These are phyloP conservation scores for Helichrysum umbraculigerum DNA, from an alignment of 129 eudicot species.

Conservation along the genomic window DNA sequence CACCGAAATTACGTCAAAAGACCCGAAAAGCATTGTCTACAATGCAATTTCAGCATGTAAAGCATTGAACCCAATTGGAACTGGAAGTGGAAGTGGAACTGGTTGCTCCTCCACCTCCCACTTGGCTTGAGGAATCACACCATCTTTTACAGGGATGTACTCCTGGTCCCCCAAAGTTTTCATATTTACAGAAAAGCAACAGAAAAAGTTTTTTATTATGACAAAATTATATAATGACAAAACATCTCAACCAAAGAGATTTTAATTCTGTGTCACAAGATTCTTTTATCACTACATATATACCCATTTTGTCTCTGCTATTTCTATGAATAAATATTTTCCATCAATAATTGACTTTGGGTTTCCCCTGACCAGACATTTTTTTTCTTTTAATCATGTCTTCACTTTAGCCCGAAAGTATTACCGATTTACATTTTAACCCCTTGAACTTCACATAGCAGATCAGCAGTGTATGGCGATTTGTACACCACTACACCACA, in stretches of 20 bases:
- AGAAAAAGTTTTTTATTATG: conserved; percentile 14
- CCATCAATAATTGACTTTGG: conserved; percentile 17
- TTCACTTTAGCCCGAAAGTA: background rate
- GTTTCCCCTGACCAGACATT: conserved; percentile 26
- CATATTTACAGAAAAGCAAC: conserved; percentile 21
- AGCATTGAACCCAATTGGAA: conserved; percentile 54
- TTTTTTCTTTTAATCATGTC: background rate
- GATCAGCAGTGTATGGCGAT: too few relatives aligned
- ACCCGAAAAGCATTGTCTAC: conserved; percentile 25
- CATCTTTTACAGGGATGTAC: conserved; percentile 67
- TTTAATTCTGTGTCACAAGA: conserved; percentile 19
- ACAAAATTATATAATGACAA: conserved; percentile 27
- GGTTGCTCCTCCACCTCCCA: conserved; percentile 61
- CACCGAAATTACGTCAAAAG: background rate
- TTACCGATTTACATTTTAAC: background rate
- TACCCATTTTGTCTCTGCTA: conserved; percentile 27
- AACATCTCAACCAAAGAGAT: background rate
- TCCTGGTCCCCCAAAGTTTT: conserved; percentile 55
- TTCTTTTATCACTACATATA: conserved; percentile 21
- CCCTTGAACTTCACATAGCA: conserved; percentile 4
- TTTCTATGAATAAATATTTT: conserved; percentile 23
- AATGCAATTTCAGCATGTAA: conserved; percentile 48
- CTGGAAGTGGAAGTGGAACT: conserved; percentile 24
- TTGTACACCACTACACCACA: too few relatives aligned
- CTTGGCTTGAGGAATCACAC: conserved; percentile 48